These are phyloP conservation scores for Neoscytalidium dimidiatum DNA, from an alignment of 2,329 filamentous ascomycete genomes.

Conservation along the genomic window DNA sequence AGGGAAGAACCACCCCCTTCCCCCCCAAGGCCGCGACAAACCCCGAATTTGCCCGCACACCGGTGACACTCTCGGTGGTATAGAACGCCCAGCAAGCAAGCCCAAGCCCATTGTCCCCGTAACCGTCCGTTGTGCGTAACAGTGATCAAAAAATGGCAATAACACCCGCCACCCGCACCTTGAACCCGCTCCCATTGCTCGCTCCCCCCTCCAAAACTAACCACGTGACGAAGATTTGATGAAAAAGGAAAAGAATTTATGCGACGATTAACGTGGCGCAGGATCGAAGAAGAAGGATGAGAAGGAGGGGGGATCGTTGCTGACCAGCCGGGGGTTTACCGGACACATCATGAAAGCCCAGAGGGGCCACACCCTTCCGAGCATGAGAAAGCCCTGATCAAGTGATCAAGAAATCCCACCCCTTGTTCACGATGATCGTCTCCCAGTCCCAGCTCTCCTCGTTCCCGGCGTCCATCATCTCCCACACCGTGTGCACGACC, in stretches of 20 bases:
- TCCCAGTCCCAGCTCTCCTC: slow-evolving; percentile 66
- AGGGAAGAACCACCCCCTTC: too few species aligned
- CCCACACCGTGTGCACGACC: slow-evolving; percentile 60
- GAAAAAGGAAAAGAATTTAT: background rate
- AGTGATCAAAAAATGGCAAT: too few species aligned
- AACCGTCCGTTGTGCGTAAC: too few species aligned
- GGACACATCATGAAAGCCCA: too few species aligned
- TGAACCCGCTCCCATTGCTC: background rate
- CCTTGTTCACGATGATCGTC: slow-evolving; percentile 58
- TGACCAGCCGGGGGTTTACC: too few species aligned
- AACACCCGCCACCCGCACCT: background rate
- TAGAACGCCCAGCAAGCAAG: slow-evolving; percentile 1
- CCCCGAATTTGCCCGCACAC: background rate
- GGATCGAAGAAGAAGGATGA: too few species aligned
- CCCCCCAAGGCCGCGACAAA: background rate
- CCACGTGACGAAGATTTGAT: background rate
- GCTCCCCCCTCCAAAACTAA: background rate
- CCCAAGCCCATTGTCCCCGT: too few species aligned
- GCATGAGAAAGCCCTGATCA: slow-evolving; percentile 32
- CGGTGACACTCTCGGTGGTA: slow-evolving; percentile 18
- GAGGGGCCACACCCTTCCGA: too few species aligned
- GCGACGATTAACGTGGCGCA: too few species aligned
- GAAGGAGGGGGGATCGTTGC: too few species aligned
- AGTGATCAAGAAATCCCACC: slow-evolving; percentile 64
- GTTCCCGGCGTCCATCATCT: slow-evolving; percentile 59